Evolutionary conservation across 768 basidiomycete genomes (phyloP), one percentile per base, ranked within the genome.

Genomic region (Termitomyces sp.): DNA sequence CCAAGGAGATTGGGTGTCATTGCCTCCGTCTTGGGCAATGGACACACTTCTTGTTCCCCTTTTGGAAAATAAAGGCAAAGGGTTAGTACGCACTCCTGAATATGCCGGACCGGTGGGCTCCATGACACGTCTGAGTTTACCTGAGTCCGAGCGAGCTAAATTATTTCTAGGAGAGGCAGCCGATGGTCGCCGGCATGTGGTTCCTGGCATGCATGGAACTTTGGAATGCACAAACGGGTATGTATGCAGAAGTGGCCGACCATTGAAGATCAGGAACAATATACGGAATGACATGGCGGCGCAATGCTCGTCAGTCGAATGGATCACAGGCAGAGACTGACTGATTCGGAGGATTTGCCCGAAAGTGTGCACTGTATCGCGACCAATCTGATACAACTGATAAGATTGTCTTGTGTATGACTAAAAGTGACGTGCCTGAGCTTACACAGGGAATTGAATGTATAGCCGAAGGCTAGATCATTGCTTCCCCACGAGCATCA

Each of bases 401-500:
- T 41, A 41, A 29, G 37, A 52, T 52, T 28, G 51, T 51, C 50
- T 51, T 5, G 24, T 9, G 61, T 34, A 55, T 57, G 60, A 55
- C 44, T 44, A 58, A 60, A 56, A 13, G 54, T 64, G 61, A 64
- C 59, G 65, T 66, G 62, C 65, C 65, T 66, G 62, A 54, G 54
- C 34, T 15, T 34, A 60, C 57, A 60, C 49, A 55, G 56, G 60
- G 46, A 59, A 55, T 59, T 61, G 62, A 66, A 62, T 58, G 56
- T 60, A 65, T 64, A 66, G 56, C 60, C 57, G 58, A 57, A 57
- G 65, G 53, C 59, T 60, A 60, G 61, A 64, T 65, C 61, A 66
- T 63, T 62, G 64, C 64, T 70, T 70, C 72, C 71, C 71, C 72
- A 72, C 45, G 45, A 26, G 45, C 29, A n/a, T 18, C 18, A 22